Percentiles rank a stretch among this genome's conserved stretches.
phyloP scores from a whole-genome alignment of 139 green algal species.

The Chlamydomonas incerta region DNA sequence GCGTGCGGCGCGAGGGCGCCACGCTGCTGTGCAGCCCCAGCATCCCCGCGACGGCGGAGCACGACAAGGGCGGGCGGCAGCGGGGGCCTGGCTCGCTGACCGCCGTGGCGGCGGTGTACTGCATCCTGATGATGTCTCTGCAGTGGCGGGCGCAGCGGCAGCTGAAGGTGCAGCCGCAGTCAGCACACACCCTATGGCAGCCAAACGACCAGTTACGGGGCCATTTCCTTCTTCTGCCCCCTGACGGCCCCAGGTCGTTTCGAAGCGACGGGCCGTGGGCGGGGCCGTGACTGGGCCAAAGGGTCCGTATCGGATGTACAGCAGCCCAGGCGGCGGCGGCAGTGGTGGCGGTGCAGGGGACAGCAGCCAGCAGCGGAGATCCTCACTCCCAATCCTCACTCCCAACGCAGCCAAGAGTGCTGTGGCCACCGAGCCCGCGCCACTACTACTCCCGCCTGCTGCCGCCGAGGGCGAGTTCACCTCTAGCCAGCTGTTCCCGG shows the following conservation, averaged over 20 bases:
- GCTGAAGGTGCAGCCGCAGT: too few species aligned
- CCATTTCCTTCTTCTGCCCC: too few species aligned
- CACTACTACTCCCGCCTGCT: not conserved
- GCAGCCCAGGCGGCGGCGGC: not conserved
- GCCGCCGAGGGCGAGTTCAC: not conserved
- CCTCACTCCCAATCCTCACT: too few species aligned
- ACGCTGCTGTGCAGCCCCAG: not conserved
- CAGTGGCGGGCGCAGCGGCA: not conserved
- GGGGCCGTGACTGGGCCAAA: too few species aligned
- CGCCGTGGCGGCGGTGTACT: not conserved
- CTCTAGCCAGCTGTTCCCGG: conserved; percentile 2
- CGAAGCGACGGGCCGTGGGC: too few species aligned
- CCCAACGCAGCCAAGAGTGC: not conserved
- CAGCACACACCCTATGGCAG: too few species aligned
- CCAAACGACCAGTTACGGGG: too few species aligned
- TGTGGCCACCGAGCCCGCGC: not conserved
- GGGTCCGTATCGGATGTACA: not conserved
- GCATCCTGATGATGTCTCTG: not conserved
- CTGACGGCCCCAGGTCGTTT: too few species aligned
- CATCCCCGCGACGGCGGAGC: not conserved
- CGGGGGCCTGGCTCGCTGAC: not conserved
- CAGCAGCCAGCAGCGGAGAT: too few species aligned
- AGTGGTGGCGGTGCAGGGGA: not conserved
- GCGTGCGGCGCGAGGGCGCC: not conserved
- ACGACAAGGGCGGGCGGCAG: not conserved